phyloP scores from a whole-genome alignment of 345 rosid species.

The Hibiscus syriacus region DNA sequence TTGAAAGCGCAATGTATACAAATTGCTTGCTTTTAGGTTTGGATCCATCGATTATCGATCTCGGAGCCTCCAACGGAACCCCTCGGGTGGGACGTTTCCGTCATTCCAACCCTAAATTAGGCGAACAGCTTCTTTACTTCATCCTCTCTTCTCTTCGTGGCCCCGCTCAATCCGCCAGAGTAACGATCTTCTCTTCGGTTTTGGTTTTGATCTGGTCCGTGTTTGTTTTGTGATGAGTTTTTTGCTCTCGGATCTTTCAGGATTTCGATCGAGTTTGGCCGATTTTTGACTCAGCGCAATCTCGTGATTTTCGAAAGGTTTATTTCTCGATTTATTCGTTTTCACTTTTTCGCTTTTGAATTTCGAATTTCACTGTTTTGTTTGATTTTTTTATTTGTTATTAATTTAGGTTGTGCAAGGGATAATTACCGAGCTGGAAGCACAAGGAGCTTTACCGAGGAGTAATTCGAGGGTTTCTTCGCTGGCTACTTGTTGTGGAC shows the following conservation, averaged over 20 bases:
- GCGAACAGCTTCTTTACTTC: slow-evolving; percentile 98
- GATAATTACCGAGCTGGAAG: slow-evolving; percentile 1
- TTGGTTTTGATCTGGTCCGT: slow-evolving; percentile 6
- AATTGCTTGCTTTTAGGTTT: slow-evolving; percentile 88
- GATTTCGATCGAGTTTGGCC: slow-evolving; percentile 94
- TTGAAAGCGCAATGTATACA: slow-evolving; percentile 99
- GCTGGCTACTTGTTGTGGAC: not conserved
- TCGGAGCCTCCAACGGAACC: slow-evolving; percentile 67
- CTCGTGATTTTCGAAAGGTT: slow-evolving; percentile 96
- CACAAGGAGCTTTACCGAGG: slow-evolving; percentile 3
- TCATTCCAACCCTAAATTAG: slow-evolving; percentile 98
- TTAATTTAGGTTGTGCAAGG: slow-evolving; percentile 4
- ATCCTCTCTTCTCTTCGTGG: slow-evolving; percentile 97
- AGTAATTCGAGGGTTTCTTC: slow-evolving; percentile 5
- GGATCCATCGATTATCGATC: slow-evolving; percentile 89
- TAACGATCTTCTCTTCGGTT: slow-evolving; percentile 21
- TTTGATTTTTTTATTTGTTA: not conserved
- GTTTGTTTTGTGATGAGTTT: slow-evolving; percentile 8
- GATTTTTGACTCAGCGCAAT: slow-evolving; percentile 96
- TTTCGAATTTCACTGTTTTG: not conserved
- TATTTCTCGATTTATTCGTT: not conserved
- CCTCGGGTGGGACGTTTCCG: slow-evolving; percentile 95
- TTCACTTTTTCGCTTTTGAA: not conserved
- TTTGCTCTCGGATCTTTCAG: slow-evolving; percentile 48
- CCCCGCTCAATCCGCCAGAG: slow-evolving; percentile 91